phyloP scores from a whole-genome alignment of 495 filamentous ascomycete genomes.

The Pseudevernia furfuracea region DNA sequence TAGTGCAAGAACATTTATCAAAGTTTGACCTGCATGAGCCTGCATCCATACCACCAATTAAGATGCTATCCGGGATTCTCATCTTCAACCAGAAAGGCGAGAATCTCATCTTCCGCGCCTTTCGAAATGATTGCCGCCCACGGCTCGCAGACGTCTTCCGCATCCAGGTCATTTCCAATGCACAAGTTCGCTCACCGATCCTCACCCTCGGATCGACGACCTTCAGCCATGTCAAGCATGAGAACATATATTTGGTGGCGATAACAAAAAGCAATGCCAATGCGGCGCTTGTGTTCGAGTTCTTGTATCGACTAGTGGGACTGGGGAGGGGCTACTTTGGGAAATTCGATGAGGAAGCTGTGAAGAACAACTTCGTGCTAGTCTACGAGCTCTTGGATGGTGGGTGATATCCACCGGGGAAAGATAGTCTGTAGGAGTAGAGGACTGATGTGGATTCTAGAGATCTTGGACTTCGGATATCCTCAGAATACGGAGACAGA shows the following conservation, averaged over 20 bases:
- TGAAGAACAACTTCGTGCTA: conserved; percentile 99
- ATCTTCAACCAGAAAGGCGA: conserved; percentile 99
- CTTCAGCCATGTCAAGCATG: conserved; percentile 98
- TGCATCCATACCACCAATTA: conserved; percentile 2
- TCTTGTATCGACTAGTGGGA: conserved; percentile 83
- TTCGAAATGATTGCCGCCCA: conserved; percentile 93
- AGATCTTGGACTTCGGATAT: conserved; percentile 98
- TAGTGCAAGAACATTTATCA: background rate
- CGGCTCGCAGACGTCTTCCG: conserved; percentile 98
- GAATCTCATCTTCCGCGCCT: conserved; percentile 98
- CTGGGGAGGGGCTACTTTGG: conserved; percentile 95
- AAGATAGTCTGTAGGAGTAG: background rate
- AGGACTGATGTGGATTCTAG: conserved; percentile 38
- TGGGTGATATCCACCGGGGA: conserved; percentile 33
- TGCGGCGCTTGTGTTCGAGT: conserved; percentile 96
- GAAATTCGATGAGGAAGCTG: conserved; percentile 98
- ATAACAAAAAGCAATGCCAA: conserved; percentile 99
- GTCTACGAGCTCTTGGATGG: conserved; percentile 98
- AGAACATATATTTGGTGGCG: conserved; percentile 97
- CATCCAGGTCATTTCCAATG: conserved; percentile 98
- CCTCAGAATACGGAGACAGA: conserved; percentile 99
- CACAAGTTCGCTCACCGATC: conserved; percentile 95
- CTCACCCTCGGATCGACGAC: conserved; percentile 95
- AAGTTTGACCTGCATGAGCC: background rate
- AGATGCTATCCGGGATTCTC: conserved; percentile 90